A percentile compares a stretch with the other conserved stretches of the same genome.
phyloP scores from a whole-genome alignment of 2,329 filamentous ascomycete species.

The Mariannaea elegans region DNA sequence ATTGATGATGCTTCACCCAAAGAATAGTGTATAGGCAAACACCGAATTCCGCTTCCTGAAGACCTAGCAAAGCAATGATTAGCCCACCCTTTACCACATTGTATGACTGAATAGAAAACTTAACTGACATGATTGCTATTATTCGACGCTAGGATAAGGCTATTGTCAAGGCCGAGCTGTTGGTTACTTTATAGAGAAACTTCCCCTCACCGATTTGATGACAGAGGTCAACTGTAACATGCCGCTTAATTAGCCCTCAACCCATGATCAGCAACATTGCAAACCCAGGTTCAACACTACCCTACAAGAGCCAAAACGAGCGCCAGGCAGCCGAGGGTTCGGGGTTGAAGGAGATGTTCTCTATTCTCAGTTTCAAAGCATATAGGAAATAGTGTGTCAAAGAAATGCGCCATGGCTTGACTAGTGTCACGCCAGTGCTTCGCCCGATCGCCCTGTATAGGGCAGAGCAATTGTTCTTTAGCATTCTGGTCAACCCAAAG shows the following conservation, averaged over 20 bases:
- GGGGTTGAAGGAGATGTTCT: not conserved
- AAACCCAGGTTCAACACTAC: conserved; percentile 6
- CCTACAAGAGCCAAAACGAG: not conserved
- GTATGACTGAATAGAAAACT: not conserved
- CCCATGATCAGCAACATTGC: not conserved
- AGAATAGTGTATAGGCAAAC: conserved; percentile 22
- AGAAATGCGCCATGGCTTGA: conserved; percentile 39
- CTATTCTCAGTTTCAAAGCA: conserved; percentile 8
- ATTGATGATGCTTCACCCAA: not conserved
- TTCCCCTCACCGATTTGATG: not conserved
- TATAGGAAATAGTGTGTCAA: conserved; percentile 26
- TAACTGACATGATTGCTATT: not conserved
- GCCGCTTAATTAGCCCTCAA: conserved; percentile 1
- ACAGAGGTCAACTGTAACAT: conserved; percentile 3
- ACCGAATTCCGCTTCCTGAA: conserved; percentile 7
- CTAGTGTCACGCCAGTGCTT: conserved; percentile 24
- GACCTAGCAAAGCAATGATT: conserved; percentile 21
- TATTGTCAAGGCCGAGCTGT: not conserved
- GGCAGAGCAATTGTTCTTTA: conserved; percentile 21
- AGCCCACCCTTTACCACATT: not conserved
- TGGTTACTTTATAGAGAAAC: not conserved
- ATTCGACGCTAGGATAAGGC: not conserved
- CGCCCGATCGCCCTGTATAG: conserved; percentile 32
- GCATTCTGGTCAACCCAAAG: conserved; percentile 33
- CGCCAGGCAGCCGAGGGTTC: conserved; percentile 4